A percentile compares a stretch with the other conserved stretches of the same genome.
These are phyloP conservation scores for Pharnaceum exiguum DNA, from an alignment of 148 eudicot species.

Conservation along the genomic window DNA sequence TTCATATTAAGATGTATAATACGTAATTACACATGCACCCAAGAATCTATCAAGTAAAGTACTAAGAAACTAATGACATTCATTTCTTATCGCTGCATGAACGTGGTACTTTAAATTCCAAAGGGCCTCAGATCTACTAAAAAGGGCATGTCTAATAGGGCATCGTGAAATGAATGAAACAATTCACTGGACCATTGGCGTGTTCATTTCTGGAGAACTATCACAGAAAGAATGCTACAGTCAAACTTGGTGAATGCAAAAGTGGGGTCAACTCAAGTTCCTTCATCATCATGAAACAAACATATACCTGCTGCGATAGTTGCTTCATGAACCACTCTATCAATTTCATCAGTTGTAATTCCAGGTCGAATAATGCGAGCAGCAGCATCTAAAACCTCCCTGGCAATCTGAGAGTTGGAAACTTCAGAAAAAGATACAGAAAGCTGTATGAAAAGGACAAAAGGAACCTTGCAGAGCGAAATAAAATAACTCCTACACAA, in stretches of 20 bases:
- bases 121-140: too few species aligned
- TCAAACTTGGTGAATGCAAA: not conserved
- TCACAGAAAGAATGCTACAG: too few species aligned
- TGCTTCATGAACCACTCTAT: slow-evolving; percentile 90
- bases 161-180: too few species aligned
- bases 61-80: too few species aligned
- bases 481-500: too few species aligned
- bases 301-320: slow-evolving; percentile 89
- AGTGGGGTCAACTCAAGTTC: not conserved
- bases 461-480: slow-evolving; percentile 6
- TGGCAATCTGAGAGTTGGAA: slow-evolving; percentile 49
- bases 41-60: too few species aligned
- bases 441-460: slow-evolving; percentile 5
- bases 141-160: too few species aligned
- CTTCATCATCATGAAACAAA: not conserved
- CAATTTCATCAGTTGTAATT: slow-evolving; percentile 96
- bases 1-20: not conserved
- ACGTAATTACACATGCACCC: too few species aligned
- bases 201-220: too few species aligned
- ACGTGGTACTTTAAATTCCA: too few species aligned
- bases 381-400: slow-evolving; percentile 98
- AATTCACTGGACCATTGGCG: too few species aligned
- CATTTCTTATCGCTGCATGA: too few species aligned
- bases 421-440: not conserved
- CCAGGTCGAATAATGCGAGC: slow-evolving; percentile 87